Conservation (phyloP, 2,329 filamentous ascomycete genomes). For the Fusarium sulawesiense region DNA sequence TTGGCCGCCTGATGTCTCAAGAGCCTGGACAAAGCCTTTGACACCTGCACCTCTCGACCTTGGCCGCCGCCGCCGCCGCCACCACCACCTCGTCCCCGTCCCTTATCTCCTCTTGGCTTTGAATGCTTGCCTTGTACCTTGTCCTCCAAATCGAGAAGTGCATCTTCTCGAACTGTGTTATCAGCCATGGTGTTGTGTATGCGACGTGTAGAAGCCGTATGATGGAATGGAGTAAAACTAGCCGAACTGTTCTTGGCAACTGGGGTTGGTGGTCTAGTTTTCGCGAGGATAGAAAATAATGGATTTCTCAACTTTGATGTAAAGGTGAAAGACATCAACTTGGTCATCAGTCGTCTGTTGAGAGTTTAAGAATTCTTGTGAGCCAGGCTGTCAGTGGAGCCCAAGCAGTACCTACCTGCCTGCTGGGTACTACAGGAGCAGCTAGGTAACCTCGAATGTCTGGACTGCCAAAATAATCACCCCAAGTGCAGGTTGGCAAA, state of each 20-base stretch:
- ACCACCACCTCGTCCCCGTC: slow-evolving; percentile 46
- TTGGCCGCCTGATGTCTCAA: slow-evolving; percentile 67
- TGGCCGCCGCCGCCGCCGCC: slow-evolving; percentile 49
- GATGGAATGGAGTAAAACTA: background rate
- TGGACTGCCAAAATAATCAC: background rate
- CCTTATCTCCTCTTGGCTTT: slow-evolving; percentile 34
- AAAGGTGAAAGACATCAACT: slow-evolving; percentile 13
- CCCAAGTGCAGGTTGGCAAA: background rate
- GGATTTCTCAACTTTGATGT: background rate
- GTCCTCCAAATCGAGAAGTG: slow-evolving; percentile 42
- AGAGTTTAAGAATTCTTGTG: slow-evolving; percentile 3
- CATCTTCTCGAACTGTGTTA: slow-evolving; percentile 12
- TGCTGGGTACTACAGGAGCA: background rate
- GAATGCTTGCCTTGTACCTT: slow-evolving; percentile 36
- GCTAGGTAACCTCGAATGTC: background rate
- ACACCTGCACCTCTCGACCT: slow-evolving; percentile 61
- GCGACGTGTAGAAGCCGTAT: background rate
- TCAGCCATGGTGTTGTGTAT: slow-evolving; percentile 34
- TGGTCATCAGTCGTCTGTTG: background rate
- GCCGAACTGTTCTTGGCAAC: background rate
- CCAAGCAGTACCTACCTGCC: background rate
- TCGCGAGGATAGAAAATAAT: background rate
- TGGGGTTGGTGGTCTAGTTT: background rate
- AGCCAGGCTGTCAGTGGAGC: slow-evolving; percentile 7
- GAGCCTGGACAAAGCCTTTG: slow-evolving; percentile 65